Evolutionary conservation across 2,329 filamentous ascomycete genomes (phyloP), one percentile per base, ranked within the genome.

Genomic region (Aspergillus thermomutatus): DNA sequence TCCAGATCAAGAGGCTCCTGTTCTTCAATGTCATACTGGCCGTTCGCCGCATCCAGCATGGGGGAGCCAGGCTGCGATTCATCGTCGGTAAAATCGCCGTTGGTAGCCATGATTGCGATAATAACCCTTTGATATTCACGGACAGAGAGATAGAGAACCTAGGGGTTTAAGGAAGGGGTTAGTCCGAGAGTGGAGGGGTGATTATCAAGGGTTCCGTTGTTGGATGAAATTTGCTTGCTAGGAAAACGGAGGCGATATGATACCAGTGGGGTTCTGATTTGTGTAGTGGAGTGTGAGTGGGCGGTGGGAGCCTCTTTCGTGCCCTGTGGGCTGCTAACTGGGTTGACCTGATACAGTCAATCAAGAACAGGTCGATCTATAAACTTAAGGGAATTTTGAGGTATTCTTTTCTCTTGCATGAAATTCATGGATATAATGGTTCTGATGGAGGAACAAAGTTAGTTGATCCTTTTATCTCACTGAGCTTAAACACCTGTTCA

Each of bases 11-110:
- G 81, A 50, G 86, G 88, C 72, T 91, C 89, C 66, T 91, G 88
- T 62, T 88, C 88, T 71, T 91, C 88, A 68, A 91, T 83, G 69
- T 90, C 87, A 74, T 90, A 84, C 65, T 85, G 87, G 72, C 89
- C 75, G 59, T 78, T 73, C 64, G 43, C 43, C 43, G 72, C 71
- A 46, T 80, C 76, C 50, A 82, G 64, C 51, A 77, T 72, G 55
- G 82, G 82, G 49, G 82, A 84, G 56, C 80, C 81, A 52, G 81
- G 81, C 58, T 80, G 80, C 51, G 80, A 82, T 58, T 82, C 80
- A 58, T 80, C 77, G 60, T 82, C 80, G 56, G 79, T 81, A 65
- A 79, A 80, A 67, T 83, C 80, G 69, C 80, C 81, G 74, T 82
- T 82, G 60, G 79, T 75, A 68, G 79, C 80, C 81, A 83, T 83